phyloP scores from a whole-genome alignment of 306 rosid genomes.

The Lotus japonicus region DNA sequence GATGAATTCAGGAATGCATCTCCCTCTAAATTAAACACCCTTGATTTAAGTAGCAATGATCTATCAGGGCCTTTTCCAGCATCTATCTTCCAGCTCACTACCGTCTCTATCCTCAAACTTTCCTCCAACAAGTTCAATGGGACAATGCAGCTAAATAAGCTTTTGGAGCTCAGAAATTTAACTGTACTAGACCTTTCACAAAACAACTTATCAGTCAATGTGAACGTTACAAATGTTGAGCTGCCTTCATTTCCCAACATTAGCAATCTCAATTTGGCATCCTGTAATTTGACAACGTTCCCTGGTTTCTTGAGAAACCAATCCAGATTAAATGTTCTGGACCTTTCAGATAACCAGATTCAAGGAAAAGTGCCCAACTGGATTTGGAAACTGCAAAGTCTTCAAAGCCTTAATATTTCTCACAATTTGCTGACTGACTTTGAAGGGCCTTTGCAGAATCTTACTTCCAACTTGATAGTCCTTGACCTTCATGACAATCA shows the following conservation, averaged over 20 bases:
- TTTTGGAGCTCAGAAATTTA: no score
- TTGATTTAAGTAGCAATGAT: no score
- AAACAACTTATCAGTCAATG: no score
- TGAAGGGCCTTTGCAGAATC: neutral
- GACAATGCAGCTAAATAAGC: no score
- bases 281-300: constrained; percentile 16
- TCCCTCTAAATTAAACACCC: no score
- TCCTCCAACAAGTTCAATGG: no score
- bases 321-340: neutral
- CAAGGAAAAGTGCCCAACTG: constrained; percentile 7
- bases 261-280: constrained; percentile 20
- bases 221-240: no score
- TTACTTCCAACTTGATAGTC: neutral
- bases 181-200: no score
- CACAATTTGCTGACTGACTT: neutral
- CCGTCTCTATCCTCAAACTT: no score
- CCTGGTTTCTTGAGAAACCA: constrained; percentile 36
- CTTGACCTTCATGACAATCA: constrained; percentile 11
- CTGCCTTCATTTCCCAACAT: constrained; percentile 5
- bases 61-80: no score
- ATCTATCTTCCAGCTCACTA: no score
- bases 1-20: no score
- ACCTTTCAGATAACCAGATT: constrained; percentile 31
- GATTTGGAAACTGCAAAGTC: neutral
- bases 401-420: neutral